Base-by-base conservation (phyloP, 2,329 filamentous ascomycete species). In the Arachnomyces sp. region DNA sequence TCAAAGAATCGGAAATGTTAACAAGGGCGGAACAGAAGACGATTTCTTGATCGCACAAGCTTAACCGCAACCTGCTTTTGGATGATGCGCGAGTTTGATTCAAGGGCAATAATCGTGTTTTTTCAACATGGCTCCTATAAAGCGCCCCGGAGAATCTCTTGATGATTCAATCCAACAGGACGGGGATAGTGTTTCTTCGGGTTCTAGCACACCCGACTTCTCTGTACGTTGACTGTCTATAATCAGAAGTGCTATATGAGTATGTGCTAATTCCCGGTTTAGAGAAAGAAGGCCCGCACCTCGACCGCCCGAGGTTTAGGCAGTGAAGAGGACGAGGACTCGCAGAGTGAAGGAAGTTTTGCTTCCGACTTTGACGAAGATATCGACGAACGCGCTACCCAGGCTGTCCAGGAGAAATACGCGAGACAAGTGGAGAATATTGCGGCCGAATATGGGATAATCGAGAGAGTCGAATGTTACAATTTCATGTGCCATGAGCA, bases 401-500 rank as follows among this genome's bases (percentile, higher is more conserved):
- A 84, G 55, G 73, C 74, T 18, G 67, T 85, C 16, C 69, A 64
- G 39, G 55, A 71, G 40, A 71, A 66, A 47, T 71, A 68, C 53
- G 60, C 59, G 25, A 64, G 61, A 29, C 63, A 75, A 39, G 75
- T 77, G 9, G 73, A 84, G 15, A 95, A 94, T 51, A 72, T 78
- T 30, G 76, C 83, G 1, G 82, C 86, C 0, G 83, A 93, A 30
- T 82, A 84, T 51, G 89, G 87, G 1, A 90, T 96, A 40, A 82
- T 96, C 34, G 83, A 94, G 60, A 81, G 81, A 47, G 83, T 96
- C 40, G 83, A 80, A 29, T 93, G 88, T 59, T 76, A 79, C 52
- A 95, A 95, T 60, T 96, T 96, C 64, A 96, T 96, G 92, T 96
- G 90, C 55, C 92, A 98, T 59, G 72, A 79, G 33, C 80, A 82